phyloP scores from a whole-genome alignment of 2,329 filamentous ascomycete genomes.

The Rhinocladiella mackenziei region DNA sequence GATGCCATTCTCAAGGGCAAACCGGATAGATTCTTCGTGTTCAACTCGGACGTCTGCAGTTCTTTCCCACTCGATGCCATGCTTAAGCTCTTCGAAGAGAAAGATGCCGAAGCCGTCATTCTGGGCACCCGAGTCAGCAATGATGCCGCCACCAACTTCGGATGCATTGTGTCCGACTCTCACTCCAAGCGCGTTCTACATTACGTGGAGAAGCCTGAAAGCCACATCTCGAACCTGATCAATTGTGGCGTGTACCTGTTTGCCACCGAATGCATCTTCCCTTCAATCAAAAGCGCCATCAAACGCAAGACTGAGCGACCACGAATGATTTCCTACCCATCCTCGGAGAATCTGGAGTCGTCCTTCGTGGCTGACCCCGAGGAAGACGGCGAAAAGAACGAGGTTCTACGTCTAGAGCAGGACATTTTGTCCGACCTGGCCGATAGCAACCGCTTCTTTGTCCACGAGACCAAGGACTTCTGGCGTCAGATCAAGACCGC shows the following conservation, averaged over 20 bases:
- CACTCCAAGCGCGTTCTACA: constrained; percentile 94
- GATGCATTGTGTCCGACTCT: constrained; percentile 91
- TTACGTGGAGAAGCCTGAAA: constrained; percentile 98
- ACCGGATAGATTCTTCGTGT: constrained; percentile 91
- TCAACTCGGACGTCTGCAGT: constrained; percentile 98
- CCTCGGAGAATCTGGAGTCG: constrained; percentile 83
- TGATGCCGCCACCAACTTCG: constrained; percentile 91
- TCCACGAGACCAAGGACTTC: constrained; percentile 98
- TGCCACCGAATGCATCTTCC: constrained; percentile 91
- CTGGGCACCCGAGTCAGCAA: constrained; percentile 86
- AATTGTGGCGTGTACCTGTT: constrained; percentile 99
- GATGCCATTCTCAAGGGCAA: constrained; percentile 96
- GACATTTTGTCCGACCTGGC: constrained; percentile 94
- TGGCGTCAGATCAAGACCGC: constrained; percentile 99
- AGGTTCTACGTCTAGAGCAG: constrained; percentile 92
- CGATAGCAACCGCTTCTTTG: constrained; percentile 96
- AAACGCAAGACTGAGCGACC: constrained; percentile 91
- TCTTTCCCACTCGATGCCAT: constrained; percentile 95
- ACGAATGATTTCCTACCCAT: constrained; percentile 89
- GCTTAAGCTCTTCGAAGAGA: constrained; percentile 89
- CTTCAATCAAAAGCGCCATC: constrained; percentile 87
- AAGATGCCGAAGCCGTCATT: constrained; percentile 94
- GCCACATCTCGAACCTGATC: constrained; percentile 95
- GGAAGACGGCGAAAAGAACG: constrained; percentile 70
- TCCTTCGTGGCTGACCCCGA: constrained; percentile 66